Conservation (phyloP, 805 yeast species). For the Schwanniomyces polymorphus region DNA sequence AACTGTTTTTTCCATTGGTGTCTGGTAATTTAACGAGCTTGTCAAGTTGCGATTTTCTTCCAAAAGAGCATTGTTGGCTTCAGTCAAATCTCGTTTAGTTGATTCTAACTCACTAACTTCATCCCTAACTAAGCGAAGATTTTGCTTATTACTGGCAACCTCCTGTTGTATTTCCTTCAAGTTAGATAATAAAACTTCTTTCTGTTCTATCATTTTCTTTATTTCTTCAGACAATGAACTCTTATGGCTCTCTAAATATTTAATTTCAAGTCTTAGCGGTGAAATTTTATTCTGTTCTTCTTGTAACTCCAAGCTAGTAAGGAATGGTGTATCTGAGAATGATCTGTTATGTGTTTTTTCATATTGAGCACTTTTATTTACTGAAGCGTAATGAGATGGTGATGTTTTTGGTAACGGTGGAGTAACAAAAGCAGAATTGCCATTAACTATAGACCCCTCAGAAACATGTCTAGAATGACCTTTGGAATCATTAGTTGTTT, state of each 20-base stretch:
- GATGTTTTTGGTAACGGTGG: slow-evolving; percentile 43
- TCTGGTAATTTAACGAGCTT: neutral
- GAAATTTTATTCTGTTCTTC: slow-evolving; percentile 6
- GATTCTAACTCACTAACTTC: slow-evolving; percentile 54
- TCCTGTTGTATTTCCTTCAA: slow-evolving; percentile 42
- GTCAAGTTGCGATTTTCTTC: slow-evolving; percentile 17
- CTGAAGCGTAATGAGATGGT: slow-evolving; percentile 13
- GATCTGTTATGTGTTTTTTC: slow-evolving; percentile 38
- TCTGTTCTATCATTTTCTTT: slow-evolving; percentile 27
- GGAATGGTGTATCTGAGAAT: slow-evolving; percentile 41
- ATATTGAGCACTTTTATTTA: slow-evolving; percentile 5
- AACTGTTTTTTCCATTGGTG: slow-evolving; percentile 1
- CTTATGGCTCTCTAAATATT: slow-evolving; percentile 28
- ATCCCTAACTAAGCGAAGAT: slow-evolving; percentile 42
- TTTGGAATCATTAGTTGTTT: neutral
- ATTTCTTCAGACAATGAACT: slow-evolving; percentile 23
- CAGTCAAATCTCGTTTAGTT: slow-evolving; percentile 45
- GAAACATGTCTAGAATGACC: slow-evolving; percentile 41
- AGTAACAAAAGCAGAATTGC: slow-evolving; percentile 37
- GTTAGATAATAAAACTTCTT: slow-evolving; percentile 13
- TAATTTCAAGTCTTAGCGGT: slow-evolving; percentile 35
- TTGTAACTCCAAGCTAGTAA: slow-evolving; percentile 16
- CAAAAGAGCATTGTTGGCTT: slow-evolving; percentile 20
- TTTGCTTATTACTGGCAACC: slow-evolving; percentile 39
- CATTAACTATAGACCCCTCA: slow-evolving; percentile 33